Conservation (phyloP, 2,329 filamentous ascomycete species). For the Diatrype stigma region DNA sequence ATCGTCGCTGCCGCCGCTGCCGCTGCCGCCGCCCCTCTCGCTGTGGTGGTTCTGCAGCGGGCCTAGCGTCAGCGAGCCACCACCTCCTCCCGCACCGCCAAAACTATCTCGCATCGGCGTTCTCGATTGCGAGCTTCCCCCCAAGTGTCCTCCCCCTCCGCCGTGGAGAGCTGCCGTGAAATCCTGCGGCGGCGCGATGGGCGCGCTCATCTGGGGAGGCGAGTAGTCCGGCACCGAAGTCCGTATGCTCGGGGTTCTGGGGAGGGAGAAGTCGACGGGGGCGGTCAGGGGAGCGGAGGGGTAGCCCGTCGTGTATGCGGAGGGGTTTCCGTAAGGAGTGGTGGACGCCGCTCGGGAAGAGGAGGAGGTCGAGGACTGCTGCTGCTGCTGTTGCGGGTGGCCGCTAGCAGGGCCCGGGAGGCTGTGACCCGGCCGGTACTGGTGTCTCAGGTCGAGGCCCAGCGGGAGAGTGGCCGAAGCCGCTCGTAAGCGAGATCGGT, state of each 20-base stretch:
- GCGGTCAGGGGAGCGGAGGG: slow-evolving; percentile 51
- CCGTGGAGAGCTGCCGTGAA: slow-evolving; percentile 47
- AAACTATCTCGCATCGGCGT: slow-evolving; percentile 45
- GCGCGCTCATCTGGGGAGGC: slow-evolving; percentile 51
- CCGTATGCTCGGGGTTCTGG: slow-evolving; percentile 37
- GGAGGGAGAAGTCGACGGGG: slow-evolving; percentile 48
- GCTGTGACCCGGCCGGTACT: slow-evolving; percentile 26
- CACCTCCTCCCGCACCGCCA: slow-evolving; percentile 20
- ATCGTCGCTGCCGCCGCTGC: too few species aligned
- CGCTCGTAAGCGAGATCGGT: slow-evolving; percentile 45
- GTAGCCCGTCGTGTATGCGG: slow-evolving; percentile 46
- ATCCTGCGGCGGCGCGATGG: slow-evolving; percentile 49
- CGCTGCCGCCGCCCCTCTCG: slow-evolving; percentile 23
- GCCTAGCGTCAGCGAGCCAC: slow-evolving; percentile 23
- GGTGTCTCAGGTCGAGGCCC: slow-evolving; percentile 27
- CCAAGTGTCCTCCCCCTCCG: too few species aligned
- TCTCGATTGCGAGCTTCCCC: slow-evolving; percentile 31
- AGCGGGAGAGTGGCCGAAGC: slow-evolving; percentile 32
- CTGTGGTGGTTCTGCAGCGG: slow-evolving; percentile 20
- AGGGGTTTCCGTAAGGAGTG: slow-evolving; percentile 36
- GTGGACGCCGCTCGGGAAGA: slow-evolving; percentile 35
- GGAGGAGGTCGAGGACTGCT: slow-evolving; percentile 27
- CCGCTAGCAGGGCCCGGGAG: slow-evolving; percentile 25
- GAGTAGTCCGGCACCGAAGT: slow-evolving; percentile 42
- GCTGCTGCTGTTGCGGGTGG: too few species aligned